Percentiles rank a stretch among this genome's conserved stretches.
Evolutionary conservation across 108 stramenopile species (phyloP).

Genomic region (Skeletonema tropicum): DNA sequence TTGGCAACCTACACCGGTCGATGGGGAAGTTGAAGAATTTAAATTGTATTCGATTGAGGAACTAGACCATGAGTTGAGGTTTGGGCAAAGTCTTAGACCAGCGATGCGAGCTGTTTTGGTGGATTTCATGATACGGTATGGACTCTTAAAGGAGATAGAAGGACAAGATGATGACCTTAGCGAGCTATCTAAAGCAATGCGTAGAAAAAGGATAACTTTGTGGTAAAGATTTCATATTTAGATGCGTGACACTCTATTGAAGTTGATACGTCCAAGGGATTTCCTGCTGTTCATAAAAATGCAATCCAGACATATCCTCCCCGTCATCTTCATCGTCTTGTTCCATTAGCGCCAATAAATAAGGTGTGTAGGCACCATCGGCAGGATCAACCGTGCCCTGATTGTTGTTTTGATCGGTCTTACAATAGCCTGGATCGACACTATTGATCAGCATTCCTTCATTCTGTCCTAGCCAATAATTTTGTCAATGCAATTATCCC

Average conservation of each 20-base stretch:
- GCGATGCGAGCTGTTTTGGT: conserved; percentile 43
- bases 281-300: conserved; percentile 50
- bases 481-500: conserved; percentile 77
- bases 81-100: conserved; percentile 31
- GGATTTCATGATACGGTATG: conserved; percentile 48
- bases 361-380: conserved; percentile 76
- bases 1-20: conserved; percentile 31
- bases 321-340: conserved; percentile 16
- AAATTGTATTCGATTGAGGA: conserved; percentile 36
- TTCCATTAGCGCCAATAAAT: conserved; percentile 57
- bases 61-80: conserved; percentile 41
- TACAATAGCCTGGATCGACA: conserved; percentile 75
- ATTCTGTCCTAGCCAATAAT: conserved; percentile 53
- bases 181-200: conserved; percentile 26
- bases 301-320: conserved; percentile 46
- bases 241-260: not conserved
- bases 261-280: conserved; percentile 53
- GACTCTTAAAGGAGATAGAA: conserved; percentile 17
- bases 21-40: conserved; percentile 50
- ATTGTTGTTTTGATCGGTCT: conserved; percentile 80
- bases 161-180: conserved; percentile 23
- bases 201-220: conserved; percentile 27
- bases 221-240: conserved; percentile 6
- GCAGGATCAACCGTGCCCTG: conserved; percentile 62
- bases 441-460: conserved; percentile 56